Base-by-base conservation (phyloP, 2,329 filamentous ascomycete species). In the Dryadomyces quercus-mongolicae region DNA sequence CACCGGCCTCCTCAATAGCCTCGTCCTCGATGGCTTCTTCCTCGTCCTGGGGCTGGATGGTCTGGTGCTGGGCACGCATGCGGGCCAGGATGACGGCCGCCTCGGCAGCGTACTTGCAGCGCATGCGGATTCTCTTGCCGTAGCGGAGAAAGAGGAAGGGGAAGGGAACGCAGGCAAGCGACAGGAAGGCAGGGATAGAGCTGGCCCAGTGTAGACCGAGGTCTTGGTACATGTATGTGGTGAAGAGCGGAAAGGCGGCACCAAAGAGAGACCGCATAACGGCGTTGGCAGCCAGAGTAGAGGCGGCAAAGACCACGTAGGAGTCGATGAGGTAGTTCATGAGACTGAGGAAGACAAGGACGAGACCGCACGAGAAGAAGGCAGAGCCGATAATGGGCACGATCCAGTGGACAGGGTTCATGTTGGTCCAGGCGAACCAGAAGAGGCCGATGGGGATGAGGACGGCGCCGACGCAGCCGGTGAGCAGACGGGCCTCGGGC, bases 121-220 rank as follows among this genome's bases (percentile, higher is more conserved):
- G 78, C 65, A 75, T 70, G 21, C 86, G 76, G 61, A 91, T 85
- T 31, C 58, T 21, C 7, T 67, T 70, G 43, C 86, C 86, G 65
- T 88, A 88, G 61, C 77, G 82, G 70, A 86, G 87, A 67, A 92
- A 88, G 16, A 92, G 66, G 66, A 86, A 85, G 0, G 87, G 86
- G 62, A 87, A 84, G 0, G 87, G 85, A 18, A 88, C 71, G 66
- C 86, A 90, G 12, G 75, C 76, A 3, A 90, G 66, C 0, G 85
- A 80, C 3, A 92, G 71, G 69, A 92, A 91, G 0, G 82, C 88
- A 0, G 86, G 86, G 15, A 92, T 71, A 0, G 80, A 81, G 38
- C 76, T 81, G 1, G 85, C 87, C 87, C 86, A 91, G 69, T 90
- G 85, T 54, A 86, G 82, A 49, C 86, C 85, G 2, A 85, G 72